phyloP scores from a whole-genome alignment of 2,329 filamentous ascomycete species.

The Monilinia vaccinii-corymbosi region DNA sequence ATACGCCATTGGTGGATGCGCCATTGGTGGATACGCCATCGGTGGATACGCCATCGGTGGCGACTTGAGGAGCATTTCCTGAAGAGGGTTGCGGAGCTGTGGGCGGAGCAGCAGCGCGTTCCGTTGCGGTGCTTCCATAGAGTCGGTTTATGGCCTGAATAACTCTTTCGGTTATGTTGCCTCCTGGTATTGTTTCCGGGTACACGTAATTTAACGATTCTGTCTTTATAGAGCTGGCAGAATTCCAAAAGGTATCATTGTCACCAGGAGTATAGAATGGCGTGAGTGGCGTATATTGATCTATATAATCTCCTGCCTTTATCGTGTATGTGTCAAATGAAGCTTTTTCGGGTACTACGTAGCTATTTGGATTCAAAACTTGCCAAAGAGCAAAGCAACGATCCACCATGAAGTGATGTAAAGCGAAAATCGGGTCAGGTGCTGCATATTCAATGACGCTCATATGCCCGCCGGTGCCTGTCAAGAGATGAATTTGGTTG shows the following conservation, averaged over 20 bases:
- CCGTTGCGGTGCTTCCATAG: conserved; percentile 25
- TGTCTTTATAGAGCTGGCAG: conserved; percentile 15
- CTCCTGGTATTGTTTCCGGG: conserved; percentile 34
- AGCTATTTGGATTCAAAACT: conserved; percentile 32
- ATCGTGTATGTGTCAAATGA: conserved; percentile 30
- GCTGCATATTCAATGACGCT: conserved; percentile 35
- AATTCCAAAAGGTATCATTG: conserved; percentile 33
- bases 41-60: too few species aligned
- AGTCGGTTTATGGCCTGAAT: conserved; percentile 51
- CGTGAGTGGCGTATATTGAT: conserved; percentile 30
- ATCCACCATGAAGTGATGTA: conserved; percentile 50
- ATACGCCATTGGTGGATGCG: too few species aligned
- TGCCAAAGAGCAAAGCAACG: conserved; percentile 48
- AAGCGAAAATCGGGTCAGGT: conserved; percentile 41
- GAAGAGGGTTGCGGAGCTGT: too few species aligned
- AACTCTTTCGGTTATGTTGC: conserved; percentile 51
- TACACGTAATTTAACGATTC: conserved; percentile 23
- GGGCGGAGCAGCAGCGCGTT: not conserved
- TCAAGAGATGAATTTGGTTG: conserved; percentile 53
- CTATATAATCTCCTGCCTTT: conserved; percentile 12
- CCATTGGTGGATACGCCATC: too few species aligned
- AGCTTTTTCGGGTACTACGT: conserved; percentile 29
- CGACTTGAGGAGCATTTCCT: too few species aligned
- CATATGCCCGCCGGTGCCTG: conserved; percentile 43
- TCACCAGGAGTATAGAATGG: conserved; percentile 34